Base-by-base conservation (phyloP, 257 asterid genomes). In the Ophiorrhiza pumila region DNA sequence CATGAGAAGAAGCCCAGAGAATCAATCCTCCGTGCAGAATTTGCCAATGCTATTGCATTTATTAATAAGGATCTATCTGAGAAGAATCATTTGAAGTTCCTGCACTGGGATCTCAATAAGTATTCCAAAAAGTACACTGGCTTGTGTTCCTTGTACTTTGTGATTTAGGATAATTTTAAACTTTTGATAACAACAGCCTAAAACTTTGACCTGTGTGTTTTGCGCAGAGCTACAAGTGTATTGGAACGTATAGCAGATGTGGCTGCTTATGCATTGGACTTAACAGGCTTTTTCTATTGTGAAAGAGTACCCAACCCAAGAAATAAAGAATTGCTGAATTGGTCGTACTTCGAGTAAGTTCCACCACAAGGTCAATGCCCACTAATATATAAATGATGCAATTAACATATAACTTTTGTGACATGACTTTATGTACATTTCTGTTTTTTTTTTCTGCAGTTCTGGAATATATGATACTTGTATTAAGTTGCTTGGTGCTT, bases 1-100 rank as follows among this genome's bases (percentile, higher is more conserved):
- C 95, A 84, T 65, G 99, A 95, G 88, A 92, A 92, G 94, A 90
- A 86, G 86, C 98, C 97, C 46, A 84, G 99, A 68, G 99, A 95
- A 82, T 86, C 98, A 39, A 85, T 89, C 83, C 88, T 95, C 66
- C 91, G 93, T 73, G 73, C 85, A 43, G 97, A 89, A 83, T 95
- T 95, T 75, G 92, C 87, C 69, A 83, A 80, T 86, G 99, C 99
- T 56, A 92, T 95, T 79, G 91, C 83, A 75, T 75, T 77, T 68
- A 83, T 95, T 63, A 95, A 95, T 81, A 86, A 73, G 82, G 91
- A 86, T 83, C 87, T 90, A 18, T 39, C 87, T 1, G 83, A 49
- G 85, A 90, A 85, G 73, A 79, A 86, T 74, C 96, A 83, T 74
- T 81, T 95, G 90, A 95, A 81, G 84, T 95, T 92, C 83, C 91